Conservation (phyloP, 345 rosid genomes). For the Salix koriyanagi region DNA sequence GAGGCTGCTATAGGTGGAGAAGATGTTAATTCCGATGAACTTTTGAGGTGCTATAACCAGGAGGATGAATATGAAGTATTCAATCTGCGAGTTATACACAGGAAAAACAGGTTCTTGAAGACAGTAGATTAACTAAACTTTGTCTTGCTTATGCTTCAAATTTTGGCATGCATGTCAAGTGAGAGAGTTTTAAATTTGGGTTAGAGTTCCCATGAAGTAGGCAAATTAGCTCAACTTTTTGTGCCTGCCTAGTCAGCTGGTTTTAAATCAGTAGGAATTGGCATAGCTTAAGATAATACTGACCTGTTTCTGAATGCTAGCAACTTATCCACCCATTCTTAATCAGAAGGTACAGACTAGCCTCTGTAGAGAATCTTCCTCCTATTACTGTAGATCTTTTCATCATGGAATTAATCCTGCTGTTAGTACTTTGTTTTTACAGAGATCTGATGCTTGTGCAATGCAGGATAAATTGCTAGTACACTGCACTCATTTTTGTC, state of each 20-base stretch:
- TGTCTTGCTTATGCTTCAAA: background rate
- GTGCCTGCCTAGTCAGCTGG: too few species aligned
- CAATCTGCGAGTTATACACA: slow-evolving; percentile 72
- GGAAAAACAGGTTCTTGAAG: slow-evolving; percentile 69
- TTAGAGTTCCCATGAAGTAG: background rate
- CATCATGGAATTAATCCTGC: background rate
- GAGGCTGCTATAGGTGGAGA: slow-evolving; percentile 34
- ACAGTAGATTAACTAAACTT: background rate
- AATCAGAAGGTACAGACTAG: background rate
- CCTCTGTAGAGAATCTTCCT: background rate
- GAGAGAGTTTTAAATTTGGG: background rate
- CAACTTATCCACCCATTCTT: background rate
- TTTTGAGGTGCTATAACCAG: slow-evolving; percentile 28
- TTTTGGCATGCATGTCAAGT: background rate
- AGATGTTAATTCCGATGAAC: slow-evolving; percentile 39
- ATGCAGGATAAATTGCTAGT: slow-evolving; percentile 13
- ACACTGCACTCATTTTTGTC: slow-evolving; percentile 15
- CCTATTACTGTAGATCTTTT: background rate
- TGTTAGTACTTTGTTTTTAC: slow-evolving; percentile 3
- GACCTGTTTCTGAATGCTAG: background rate
- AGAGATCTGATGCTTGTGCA: slow-evolving; percentile 10
- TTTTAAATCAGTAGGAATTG: background rate
- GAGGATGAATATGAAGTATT: slow-evolving; percentile 84
- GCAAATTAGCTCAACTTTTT: background rate
- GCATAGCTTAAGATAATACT: background rate